phyloP scores from a whole-genome alignment of 148 eudicot genomes.

The Silene conica region DNA sequence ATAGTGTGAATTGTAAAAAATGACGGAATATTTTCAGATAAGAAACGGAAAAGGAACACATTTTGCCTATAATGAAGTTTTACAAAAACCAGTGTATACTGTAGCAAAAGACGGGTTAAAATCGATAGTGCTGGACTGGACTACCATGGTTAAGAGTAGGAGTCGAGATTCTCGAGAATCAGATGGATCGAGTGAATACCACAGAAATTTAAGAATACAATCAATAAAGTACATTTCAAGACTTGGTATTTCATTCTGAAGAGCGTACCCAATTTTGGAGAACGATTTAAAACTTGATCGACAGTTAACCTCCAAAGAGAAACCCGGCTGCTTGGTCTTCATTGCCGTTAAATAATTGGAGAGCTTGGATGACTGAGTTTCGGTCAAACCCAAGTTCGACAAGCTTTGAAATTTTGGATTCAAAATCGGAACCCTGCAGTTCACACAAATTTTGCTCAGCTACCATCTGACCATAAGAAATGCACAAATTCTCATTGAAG shows the following conservation, averaged over 20 bases:
- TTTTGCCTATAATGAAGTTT: neutral
- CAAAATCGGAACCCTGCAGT: conserved; percentile 74
- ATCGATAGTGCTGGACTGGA: neutral
- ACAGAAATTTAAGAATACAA: neutral
- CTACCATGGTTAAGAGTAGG: neutral
- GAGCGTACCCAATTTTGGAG: neutral
- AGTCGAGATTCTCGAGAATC: neutral
- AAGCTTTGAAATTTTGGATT: conserved; percentile 82
- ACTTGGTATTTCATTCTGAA: neutral
- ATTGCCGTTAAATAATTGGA: conserved; percentile 63
- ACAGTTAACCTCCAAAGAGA: conserved; percentile 68
- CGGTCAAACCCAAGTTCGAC: conserved; percentile 86
- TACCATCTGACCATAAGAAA: neutral
- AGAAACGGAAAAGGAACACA: too few relatives aligned
- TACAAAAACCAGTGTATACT: neutral
- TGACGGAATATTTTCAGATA: too few relatives aligned
- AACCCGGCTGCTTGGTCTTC: conserved; percentile 90
- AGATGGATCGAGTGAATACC: neutral
- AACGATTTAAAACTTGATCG: neutral
- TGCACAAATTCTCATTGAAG: too few relatives aligned
- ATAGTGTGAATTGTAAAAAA: too few relatives aligned
- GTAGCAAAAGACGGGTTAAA: neutral
- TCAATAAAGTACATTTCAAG: neutral
- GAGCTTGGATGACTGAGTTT: conserved; percentile 69
- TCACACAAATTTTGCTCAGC: neutral